These are phyloP conservation scores for Monosporascus sp. DNA, from an alignment of 2,329 filamentous ascomycete genomes.

Conservation along the genomic window DNA sequence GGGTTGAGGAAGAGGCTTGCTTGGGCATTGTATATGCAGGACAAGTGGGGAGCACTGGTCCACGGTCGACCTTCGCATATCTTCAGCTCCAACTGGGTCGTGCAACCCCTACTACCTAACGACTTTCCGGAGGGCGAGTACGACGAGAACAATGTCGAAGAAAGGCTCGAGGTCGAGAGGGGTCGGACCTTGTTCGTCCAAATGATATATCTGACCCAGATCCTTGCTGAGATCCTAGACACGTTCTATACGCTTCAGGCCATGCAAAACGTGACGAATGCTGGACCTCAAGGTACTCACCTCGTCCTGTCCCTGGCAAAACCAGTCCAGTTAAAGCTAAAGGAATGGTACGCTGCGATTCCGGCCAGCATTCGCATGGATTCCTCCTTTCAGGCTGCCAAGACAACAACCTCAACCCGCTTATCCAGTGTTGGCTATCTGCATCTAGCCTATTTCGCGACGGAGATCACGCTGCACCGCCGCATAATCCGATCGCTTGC, in stretches of 20 bases:
- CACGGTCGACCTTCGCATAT: slow-evolving; percentile 69
- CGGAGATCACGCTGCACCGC: slow-evolving; percentile 88
- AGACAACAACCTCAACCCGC: slow-evolving; percentile 34
- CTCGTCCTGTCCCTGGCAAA: slow-evolving; percentile 72
- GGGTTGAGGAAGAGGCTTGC: slow-evolving; percentile 79
- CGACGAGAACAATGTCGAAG: slow-evolving; percentile 56
- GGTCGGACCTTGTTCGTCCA: slow-evolving; percentile 69
- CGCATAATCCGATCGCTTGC: slow-evolving; percentile 81
- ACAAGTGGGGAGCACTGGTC: slow-evolving; percentile 76
- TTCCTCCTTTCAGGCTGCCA: slow-evolving; percentile 40
- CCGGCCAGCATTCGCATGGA: slow-evolving; percentile 64
- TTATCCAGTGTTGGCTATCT: slow-evolving; percentile 68
- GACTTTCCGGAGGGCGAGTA: slow-evolving; percentile 64
- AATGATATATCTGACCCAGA: slow-evolving; percentile 70
- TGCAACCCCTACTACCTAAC: slow-evolving; percentile 48
- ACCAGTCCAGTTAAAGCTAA: slow-evolving; percentile 75
- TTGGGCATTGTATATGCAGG: slow-evolving; percentile 92
- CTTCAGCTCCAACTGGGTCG: slow-evolving; percentile 58
- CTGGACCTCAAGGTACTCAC: slow-evolving; percentile 65
- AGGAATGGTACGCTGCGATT: slow-evolving; percentile 75
- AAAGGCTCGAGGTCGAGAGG: slow-evolving; percentile 60
- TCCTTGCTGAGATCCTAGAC: slow-evolving; percentile 75
- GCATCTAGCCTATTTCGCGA: slow-evolving; percentile 88
- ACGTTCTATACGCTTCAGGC: slow-evolving; percentile 78
- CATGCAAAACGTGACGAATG: slow-evolving; percentile 62